phyloP scores from a whole-genome alignment of 768 basidiomycete genomes.

The Boletus vinaceobasis region DNA sequence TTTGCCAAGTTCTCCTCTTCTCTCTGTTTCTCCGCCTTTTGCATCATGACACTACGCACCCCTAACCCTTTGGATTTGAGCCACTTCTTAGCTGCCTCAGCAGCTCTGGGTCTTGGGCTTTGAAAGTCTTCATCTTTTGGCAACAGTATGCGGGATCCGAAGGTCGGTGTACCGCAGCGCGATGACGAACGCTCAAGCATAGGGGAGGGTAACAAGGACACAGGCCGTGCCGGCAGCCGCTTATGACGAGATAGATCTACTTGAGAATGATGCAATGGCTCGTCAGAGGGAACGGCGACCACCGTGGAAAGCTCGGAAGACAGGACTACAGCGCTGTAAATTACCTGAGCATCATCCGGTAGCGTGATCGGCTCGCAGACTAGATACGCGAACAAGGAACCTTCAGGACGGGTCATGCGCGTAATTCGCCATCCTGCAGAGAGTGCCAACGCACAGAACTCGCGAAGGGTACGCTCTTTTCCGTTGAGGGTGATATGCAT shows the following conservation, averaged over 20 bases:
- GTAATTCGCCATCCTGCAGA: conserved; percentile 62
- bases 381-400: conserved; percentile 69
- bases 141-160: conserved; percentile 46
- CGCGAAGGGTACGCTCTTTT: conserved; percentile 67
- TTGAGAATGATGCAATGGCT: neutral
- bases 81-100: conserved; percentile 23
- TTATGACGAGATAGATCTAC: conserved; percentile 6
- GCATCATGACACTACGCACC: conserved; percentile 22
- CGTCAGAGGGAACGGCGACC: conserved; percentile 8
- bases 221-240: conserved; percentile 1
- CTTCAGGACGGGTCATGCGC: conserved; percentile 54
- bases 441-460: conserved; percentile 50
- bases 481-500: conserved; percentile 70
- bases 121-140: conserved; percentile 27
- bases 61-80: conserved; percentile 29
- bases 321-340: conserved; percentile 19
- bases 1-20: conserved; percentile 12
- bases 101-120: conserved; percentile 10
- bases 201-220: conserved; percentile 20
- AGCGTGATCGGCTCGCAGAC: conserved; percentile 60
- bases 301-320: conserved; percentile 18
- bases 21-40: conserved; percentile 22
- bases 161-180: conserved; percentile 59
- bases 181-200: conserved; percentile 45
- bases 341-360: conserved; percentile 34